Evolutionary conservation across 1,284 basidiomycete species (phyloP), one percentile per base, ranked within the genome.

Genomic region (Microbotryum violaceum): DNA sequence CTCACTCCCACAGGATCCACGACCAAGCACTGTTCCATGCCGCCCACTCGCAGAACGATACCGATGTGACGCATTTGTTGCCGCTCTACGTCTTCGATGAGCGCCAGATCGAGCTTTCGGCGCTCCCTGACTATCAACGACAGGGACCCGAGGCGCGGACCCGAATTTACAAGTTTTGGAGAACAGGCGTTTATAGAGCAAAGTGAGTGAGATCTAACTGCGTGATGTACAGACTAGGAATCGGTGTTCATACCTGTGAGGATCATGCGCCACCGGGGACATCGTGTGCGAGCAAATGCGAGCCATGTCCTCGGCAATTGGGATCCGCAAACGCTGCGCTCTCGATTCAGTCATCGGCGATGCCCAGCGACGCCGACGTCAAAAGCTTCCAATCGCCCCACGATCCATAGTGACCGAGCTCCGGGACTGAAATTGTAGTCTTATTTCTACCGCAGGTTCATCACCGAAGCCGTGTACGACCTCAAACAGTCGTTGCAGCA

Each of bases 81-180:
- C 81, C 81, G 2, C 68, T 82, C 52, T 82, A 78, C 70, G 78
- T 82, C 59, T 79, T 82, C 57, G 79, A 82, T 65, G 79, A 80
- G 57, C 74, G 78, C 8, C 76, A 78, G 64, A 71, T 82, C 58
- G 81, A 82, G 63, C 73, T 81, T 21, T 77, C 77, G 10, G 77
- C 75, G 4, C 67, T 82, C n/a, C 74, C 78, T 2, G 75, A 73
- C 2, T 78, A 75, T 58, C 60, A 75, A 42, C 60, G 72, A 12
- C 60, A 74, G 60, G 70, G 75, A 12, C 72, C 72, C 9, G 72
- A 75, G 62, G 76, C 75, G 0, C 66, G 71, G 21, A 75, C 73
- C 21, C 69, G 78, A 20, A 69, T 79, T 29, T 78, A 75, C 31
- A 73, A 74, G 8, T 82, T 82, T 55, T 80, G 80, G 77, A 73